Percentiles rank a stretch among this genome's conserved stretches.
Evolutionary conservation across 805 yeast genomes (phyloP).

Genomic region (Starmera pachycereana): DNA sequence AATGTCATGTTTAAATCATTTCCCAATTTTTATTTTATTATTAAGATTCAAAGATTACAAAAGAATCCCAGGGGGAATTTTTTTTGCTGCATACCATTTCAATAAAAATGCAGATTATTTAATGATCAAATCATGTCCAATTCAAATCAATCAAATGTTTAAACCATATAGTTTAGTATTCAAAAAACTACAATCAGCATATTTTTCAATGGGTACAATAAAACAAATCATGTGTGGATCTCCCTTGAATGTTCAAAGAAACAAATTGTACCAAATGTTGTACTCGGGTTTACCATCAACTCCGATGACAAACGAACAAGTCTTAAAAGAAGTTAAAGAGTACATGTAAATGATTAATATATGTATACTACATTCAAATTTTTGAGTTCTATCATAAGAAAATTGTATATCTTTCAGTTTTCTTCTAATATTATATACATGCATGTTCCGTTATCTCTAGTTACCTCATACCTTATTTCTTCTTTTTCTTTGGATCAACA

Average conservation of each 20-base stretch:
- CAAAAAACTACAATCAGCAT: conserved; percentile 28
- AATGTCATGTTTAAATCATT: conserved; percentile 63
- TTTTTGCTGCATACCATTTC: conserved; percentile 8
- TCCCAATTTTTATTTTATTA: conserved; percentile 77
- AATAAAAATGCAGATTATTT: conserved; percentile 10
- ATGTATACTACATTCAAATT: too few relatives aligned
- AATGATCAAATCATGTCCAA: conserved; percentile 32
- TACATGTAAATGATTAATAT: background rate
- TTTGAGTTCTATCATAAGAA: too few relatives aligned
- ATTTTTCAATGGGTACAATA: conserved; percentile 31
- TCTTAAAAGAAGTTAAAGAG: conserved; percentile 12
- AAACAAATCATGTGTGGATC: conserved; percentile 32
- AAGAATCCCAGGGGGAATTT: conserved; percentile 54
- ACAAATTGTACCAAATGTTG: conserved; percentile 36
- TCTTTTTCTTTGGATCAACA: conserved; percentile 30
- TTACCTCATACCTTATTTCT: conserved; percentile 13
- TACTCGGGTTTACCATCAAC: conserved; percentile 42
- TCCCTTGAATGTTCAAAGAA: conserved; percentile 34
- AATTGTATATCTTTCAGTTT: too few relatives aligned
- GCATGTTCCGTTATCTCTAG: background rate
- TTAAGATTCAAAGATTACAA: conserved; percentile 72
- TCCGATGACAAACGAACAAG: conserved; percentile 18
- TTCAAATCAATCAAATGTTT: conserved; percentile 35
- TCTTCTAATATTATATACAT: too few relatives aligned
- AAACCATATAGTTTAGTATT: conserved; percentile 34